Percentiles rank a stretch among this genome's conserved stretches.
Evolutionary conservation across 2,329 filamentous ascomycete genomes (phyloP).

Genomic region (Aspergillus eucalypticola): DNA sequence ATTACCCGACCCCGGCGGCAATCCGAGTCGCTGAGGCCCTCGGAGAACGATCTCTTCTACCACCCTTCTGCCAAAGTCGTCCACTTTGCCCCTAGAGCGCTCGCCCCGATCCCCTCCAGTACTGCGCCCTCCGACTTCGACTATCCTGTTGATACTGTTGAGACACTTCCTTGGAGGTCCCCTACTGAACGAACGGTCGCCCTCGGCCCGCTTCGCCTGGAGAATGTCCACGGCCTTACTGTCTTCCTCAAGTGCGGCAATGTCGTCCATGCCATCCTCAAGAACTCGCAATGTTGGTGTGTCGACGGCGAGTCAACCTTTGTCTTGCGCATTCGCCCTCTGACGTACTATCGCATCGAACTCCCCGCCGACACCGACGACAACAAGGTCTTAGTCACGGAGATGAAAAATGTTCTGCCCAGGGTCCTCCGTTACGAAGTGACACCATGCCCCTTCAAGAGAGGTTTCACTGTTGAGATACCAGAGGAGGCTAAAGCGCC

Average conservation of each 20-base stretch:
- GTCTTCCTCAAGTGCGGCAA: slow-evolving; percentile 84
- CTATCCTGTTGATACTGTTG: slow-evolving; percentile 55
- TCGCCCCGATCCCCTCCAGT: slow-evolving; percentile 45
- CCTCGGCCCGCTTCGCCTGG: slow-evolving; percentile 78
- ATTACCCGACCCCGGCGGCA: slow-evolving; percentile 30
- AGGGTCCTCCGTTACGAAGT: slow-evolving; percentile 82
- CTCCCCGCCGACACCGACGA: slow-evolving; percentile 66
- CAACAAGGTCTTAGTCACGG: slow-evolving; percentile 63
- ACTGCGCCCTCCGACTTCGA: slow-evolving; percentile 46
- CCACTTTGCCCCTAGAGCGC: slow-evolving; percentile 55
- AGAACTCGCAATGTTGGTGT: slow-evolving; percentile 91
- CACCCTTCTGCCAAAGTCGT: slow-evolving; percentile 73
- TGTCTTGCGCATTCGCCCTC: slow-evolving; percentile 78
- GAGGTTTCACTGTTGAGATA: slow-evolving; percentile 72
- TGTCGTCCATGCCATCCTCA: slow-evolving; percentile 81
- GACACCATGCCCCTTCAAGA: slow-evolving; percentile 80
- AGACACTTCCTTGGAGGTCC: slow-evolving; percentile 71
- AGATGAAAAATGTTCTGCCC: slow-evolving; percentile 68
- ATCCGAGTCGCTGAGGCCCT: slow-evolving; percentile 27
- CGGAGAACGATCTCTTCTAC: slow-evolving; percentile 61
- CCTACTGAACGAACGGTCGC: slow-evolving; percentile 80
- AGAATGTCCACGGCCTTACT: slow-evolving; percentile 80
- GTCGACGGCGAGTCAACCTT: slow-evolving; percentile 83
- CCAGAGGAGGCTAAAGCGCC: slow-evolving; percentile 68
- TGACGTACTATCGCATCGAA: slow-evolving; percentile 89